Evolutionary conservation across 441 rosid species (phyloP), one percentile per base, ranked within the genome.

Genomic region (Eutrema salsugineum): DNA sequence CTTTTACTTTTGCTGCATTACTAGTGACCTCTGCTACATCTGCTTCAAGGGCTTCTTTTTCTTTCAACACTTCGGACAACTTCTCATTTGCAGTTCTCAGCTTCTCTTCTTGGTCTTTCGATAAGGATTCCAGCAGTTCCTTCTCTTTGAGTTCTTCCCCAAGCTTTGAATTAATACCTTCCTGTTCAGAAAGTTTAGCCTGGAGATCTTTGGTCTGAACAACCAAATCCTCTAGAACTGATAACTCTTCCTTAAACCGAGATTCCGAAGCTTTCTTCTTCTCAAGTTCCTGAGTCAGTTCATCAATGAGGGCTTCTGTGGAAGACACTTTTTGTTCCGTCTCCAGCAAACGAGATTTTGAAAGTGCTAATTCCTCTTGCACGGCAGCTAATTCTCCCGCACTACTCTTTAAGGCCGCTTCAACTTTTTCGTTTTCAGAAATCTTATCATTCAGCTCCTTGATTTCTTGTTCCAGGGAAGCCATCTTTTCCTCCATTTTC

Each of bases 391-490:
- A 90, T 55, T 88, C 96, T 46, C 75, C 80, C 12, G 76, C 77
- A 12, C 88, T 84, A 71, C 78, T 83, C 79, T 83, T 81, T 61
- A 93, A 88, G 43, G 94, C 89, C 40, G 81, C 86, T 83, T 93
- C 93, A 57, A 88, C 81, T 66, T 86, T 90, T 71, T 83, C 82
- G 42, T 83, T 91, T 79, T 88, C 97, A 30, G 87, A 83, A 63
- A 83, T 77, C 83, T 86, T 89, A 67, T 74, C 87, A 60, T 85
- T 70, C 56, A 95, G 76, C 71, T 83, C 83, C 77, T 85, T 85
- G 77, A 93, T 79, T 77, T 95, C 98, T 74, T 83, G 94, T 71
- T 89, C 85, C 50, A 86, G 73, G 53, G 84, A 27, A 63, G 79
- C 81, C 84, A 86, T 74, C 68, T 80, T 88, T 75, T 76, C 83